Conservation (phyloP, 2,329 filamentous ascomycete species). For the Rachicladosporium sp. region DNA sequence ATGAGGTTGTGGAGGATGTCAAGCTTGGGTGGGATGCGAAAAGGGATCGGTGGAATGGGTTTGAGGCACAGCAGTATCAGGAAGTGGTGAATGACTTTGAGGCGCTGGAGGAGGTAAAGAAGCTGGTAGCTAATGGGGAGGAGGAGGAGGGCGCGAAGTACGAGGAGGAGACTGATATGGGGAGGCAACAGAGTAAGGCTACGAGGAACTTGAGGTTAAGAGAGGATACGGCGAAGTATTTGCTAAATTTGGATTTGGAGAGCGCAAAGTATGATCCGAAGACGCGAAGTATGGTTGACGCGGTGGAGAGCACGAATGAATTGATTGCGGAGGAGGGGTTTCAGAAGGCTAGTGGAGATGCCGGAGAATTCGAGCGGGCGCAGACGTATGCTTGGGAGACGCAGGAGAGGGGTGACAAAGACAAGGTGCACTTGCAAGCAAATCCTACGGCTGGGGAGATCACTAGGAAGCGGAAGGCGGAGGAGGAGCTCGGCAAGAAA, state of each 20-base stretch:
- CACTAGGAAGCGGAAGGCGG: constrained; percentile 63
- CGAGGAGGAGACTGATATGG: constrained; percentile 94
- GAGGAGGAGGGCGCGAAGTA: constrained; percentile 54
- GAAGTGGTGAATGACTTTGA: constrained; percentile 83
- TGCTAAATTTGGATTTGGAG: constrained; percentile 87
- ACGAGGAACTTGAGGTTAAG: constrained; percentile 82
- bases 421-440: constrained; percentile 79
- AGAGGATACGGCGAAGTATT: constrained; percentile 94
- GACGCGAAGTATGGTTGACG: constrained; percentile 79
- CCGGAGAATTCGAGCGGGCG: constrained; percentile 80
- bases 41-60: constrained; percentile 96
- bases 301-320: constrained; percentile 64
- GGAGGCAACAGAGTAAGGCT: constrained; percentile 77
- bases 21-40: constrained; percentile 93
- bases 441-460: constrained; percentile 91
- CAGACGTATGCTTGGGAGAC: constrained; percentile 91
- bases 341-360: constrained; percentile 76
- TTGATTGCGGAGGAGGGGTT: constrained; percentile 90
- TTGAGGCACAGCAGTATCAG: constrained; percentile 75
- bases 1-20: constrained; percentile 76
- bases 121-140: constrained; percentile 28
- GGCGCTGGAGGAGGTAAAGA: constrained; percentile 64
- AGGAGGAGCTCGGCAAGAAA: constrained; percentile 59
- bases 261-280: constrained; percentile 98
- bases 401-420: constrained; percentile 68